These are phyloP conservation scores for Wickerhamomyces canadensis DNA, from an alignment of 805 yeast species.

Conservation along the genomic window DNA sequence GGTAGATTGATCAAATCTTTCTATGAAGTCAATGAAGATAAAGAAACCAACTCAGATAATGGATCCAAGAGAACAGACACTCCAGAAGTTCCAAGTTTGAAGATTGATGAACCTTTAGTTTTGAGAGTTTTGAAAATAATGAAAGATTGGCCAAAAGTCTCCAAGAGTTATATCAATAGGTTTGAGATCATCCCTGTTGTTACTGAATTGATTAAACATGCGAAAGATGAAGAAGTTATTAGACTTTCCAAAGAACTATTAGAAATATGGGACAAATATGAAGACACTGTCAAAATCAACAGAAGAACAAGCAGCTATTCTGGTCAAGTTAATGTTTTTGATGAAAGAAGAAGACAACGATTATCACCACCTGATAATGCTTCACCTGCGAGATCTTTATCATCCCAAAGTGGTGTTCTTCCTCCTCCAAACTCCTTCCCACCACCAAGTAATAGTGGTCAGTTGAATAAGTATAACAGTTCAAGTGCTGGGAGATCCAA, in stretches of 20 bases:
- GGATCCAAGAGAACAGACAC: constrained; percentile 7
- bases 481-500: no score
- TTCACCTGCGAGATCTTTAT: no score
- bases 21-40: constrained; percentile 11
- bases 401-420: no score
- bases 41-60: constrained; percentile 25
- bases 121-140: constrained; percentile 52
- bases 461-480: no score
- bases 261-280: constrained; percentile 64
- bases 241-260: constrained; percentile 41
- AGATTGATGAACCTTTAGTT: constrained; percentile 26
- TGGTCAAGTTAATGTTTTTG: constrained; percentile 2
- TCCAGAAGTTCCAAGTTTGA: background rate
- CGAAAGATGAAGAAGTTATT: constrained; percentile 25
- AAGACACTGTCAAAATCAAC: constrained; percentile 82
- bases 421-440: no score
- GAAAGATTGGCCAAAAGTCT: constrained; percentile 60
- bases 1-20: constrained; percentile 47
- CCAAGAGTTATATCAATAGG: constrained; percentile 70
- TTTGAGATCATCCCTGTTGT: constrained; percentile 69
- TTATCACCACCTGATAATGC: constrained; percentile 2
- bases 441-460: no score
- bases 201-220: constrained; percentile 29
- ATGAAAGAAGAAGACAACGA: constrained; percentile 18
- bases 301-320: constrained; percentile 42